These are phyloP conservation scores for Crocinoboletus sp. DNA, from an alignment of 1,284 basidiomycete species.

Conservation along the genomic window DNA sequence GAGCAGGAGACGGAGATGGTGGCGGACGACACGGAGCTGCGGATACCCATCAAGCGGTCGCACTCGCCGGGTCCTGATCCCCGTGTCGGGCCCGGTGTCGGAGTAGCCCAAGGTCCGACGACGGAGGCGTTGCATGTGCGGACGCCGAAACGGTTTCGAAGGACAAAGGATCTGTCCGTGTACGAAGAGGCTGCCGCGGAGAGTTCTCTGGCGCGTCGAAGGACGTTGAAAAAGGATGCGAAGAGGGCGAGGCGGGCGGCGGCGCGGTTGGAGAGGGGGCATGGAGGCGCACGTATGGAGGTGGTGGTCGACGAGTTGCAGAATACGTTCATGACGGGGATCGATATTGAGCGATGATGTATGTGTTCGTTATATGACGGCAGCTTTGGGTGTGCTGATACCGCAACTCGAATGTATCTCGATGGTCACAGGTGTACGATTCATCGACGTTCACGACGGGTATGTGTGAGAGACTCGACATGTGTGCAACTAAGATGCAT, in stretches of 20 bases:
- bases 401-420: no score
- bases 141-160: constrained; percentile 57
- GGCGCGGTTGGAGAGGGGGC: constrained; percentile 14
- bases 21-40: constrained; percentile 44
- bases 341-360: constrained; percentile 16
- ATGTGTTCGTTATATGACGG: no score
- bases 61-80: constrained; percentile 26
- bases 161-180: constrained; percentile 45
- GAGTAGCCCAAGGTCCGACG: not conserved
- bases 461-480: no score
- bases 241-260: constrained; percentile 54
- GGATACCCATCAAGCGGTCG: constrained; percentile 37
- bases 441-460: no score
- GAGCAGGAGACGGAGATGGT: constrained; percentile 37
- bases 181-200: constrained; percentile 37
- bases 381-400: no score
- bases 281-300: constrained; percentile 32
- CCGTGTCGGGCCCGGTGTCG: not conserved
- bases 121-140: constrained; percentile 25
- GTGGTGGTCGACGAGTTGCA: constrained; percentile 40
- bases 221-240: constrained; percentile 54
- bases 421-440: no score
- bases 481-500: no score
- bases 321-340: constrained; percentile 44
- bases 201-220: constrained; percentile 55